Base-by-base conservation (phyloP, 2,329 filamentous ascomycete species). In the Lachnellula arida region DNA sequence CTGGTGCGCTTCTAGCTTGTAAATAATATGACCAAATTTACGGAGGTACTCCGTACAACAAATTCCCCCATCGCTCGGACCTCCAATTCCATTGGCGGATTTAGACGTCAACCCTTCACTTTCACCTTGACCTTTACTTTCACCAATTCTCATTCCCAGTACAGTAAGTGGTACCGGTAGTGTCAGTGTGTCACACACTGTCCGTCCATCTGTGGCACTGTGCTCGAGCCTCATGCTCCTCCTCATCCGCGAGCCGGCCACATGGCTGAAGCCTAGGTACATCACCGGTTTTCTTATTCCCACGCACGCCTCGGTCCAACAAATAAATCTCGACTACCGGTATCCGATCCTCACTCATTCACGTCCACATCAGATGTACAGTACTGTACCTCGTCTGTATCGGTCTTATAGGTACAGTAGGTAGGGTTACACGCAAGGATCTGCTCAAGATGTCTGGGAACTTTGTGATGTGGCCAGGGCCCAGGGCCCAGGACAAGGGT, bases 11-110 rank as follows among this genome's bases (percentile, higher is more conserved):
- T 23, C 22, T 23, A 23, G 22, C 22, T 5, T 23, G 22, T 2
- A 19, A 19, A 19, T 19, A 19, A 19, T 19, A n/a, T n/a, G n/a
- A n/a, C n/a, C n/a, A n/a, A n/a, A n/a, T n/a, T n/a, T n/a, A n/a
- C n/a, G n/a, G n/a, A n/a, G n/a, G n/a, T n/a, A n/a, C n/a, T n/a
- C n/a, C n/a, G n/a, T n/a, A n/a, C n/a, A n/a, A n/a, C n/a, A n/a
- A n/a, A 9, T 28, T 28, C 9, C 28, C 7, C 28, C 28, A 15
- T 48, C 17, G 46, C 46, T 49, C 34, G 55, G 55, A 57, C 55
- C 55, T 54, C 51, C 39, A 40, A 47, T 51, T 57, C 37, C 25
- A 46, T 46, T 55, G 47, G 28, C 28, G 43, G 47, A 19, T 46
- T 44, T 7, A 17, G 37, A 40, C 37, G 37, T 40, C 37, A 17